Evolutionary conservation across 2,329 filamentous ascomycete species (phyloP).

Genomic region (Arthrobotrys megalospora): DNA sequence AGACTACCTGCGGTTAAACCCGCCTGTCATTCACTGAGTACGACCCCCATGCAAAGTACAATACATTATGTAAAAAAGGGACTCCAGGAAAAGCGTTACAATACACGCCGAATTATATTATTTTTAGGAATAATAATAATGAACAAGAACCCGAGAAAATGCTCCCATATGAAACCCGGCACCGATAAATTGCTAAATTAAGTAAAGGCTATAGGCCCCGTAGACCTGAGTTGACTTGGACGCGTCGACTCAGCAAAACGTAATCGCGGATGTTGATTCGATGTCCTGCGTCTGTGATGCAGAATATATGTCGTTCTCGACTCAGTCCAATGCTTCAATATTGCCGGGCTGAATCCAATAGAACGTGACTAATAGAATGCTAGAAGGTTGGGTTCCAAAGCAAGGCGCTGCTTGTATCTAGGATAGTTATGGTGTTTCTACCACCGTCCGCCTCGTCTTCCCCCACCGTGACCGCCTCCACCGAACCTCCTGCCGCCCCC

Average conservation of each 20-base stretch:
- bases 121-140: conserved; percentile 11
- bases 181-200: conserved; percentile 35
- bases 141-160: conserved; percentile 26
- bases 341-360: background rate
- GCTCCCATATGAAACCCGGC: conserved; percentile 30
- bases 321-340: background rate
- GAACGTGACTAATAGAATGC: conserved; percentile 9
- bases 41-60: conserved; percentile 17
- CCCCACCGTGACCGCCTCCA: conserved; percentile 41
- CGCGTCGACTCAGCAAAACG: conserved; percentile 3
- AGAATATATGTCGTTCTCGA: background rate
- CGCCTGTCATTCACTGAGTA: background rate
- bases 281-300: background rate
- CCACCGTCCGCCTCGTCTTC: conserved; percentile 50
- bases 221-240: background rate
- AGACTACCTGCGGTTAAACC: conserved; percentile 20
- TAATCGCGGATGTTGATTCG: background rate
- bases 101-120: conserved; percentile 22
- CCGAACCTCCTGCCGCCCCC: conserved; percentile 47
- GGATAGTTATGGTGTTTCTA: background rate
- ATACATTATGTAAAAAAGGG: conserved; percentile 30
- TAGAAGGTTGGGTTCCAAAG: background rate
- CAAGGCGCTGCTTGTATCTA: background rate
- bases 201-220: background rate
- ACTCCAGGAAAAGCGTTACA: conserved; percentile 1